Evolutionary conservation across 495 filamentous ascomycete species (phyloP), one percentile per base, ranked within the genome.

Genomic region (Penicillium argentinense): DNA sequence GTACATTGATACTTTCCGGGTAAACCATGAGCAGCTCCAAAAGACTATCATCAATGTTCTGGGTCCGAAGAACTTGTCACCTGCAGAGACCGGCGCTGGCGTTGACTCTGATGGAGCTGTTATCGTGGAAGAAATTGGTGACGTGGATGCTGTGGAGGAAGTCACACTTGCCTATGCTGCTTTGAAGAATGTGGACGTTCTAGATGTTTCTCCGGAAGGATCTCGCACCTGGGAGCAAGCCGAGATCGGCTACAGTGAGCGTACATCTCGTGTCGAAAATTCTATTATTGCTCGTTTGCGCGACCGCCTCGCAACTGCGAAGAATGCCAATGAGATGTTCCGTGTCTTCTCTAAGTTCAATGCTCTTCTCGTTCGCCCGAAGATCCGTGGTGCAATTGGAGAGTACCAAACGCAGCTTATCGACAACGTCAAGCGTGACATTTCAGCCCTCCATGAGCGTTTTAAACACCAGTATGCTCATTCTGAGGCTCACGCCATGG

Each of bases 261-360:
- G 93, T 14, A 97, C 93, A 19, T 89, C 93, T 11, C 80, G 93
- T 13, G 93, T 99, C 6, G 93, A 99, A 63, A 99, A 97, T 62
- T 96, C 95, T 9, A 99, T 99, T 63, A 99, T 99, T 63, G 90
- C 93, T 45, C 82, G 91, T 26, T 72, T 99, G 8, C 79, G 95
- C 57, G 93, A 99, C 68, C 86, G 93, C 30, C 75, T 99, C 40
- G 93, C 92, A 2, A 96, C 88, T 3, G 91, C 93, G 9, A 97
- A 91, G 75, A 91, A 85, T 42, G 93, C 93, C 16, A 97, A 95
- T 62, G 93, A 97, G 63, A 99, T 97, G 93, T 99, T 99, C 64
- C 88, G 95, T 27, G 93, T 99, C 36, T 97, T 97, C 63, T 99
- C 93, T 14, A 97, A 97, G 60, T 99, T 99, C 78, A 99, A 99